Percentiles rank a stretch among this genome's conserved stretches.
These are phyloP conservation scores for Guyanaporus albipodus DNA, from an alignment of 768 basidiomycete species.

Conservation along the genomic window DNA sequence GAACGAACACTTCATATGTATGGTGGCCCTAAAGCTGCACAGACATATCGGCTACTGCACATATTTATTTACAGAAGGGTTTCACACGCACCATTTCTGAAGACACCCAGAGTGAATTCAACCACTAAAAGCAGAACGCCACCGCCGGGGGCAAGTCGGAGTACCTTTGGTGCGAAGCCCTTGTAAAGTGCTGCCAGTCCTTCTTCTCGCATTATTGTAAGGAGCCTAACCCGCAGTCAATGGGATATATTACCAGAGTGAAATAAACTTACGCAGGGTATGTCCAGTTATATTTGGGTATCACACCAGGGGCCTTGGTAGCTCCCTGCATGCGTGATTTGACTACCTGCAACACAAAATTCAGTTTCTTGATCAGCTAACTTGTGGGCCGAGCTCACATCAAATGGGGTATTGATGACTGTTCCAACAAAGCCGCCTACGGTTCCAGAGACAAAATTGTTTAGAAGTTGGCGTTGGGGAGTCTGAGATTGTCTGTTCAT, in stretches of 20 bases:
- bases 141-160: slow-evolving; percentile 92
- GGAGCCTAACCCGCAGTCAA: slow-evolving; percentile 38
- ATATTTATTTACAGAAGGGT: not conserved
- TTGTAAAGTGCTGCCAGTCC: slow-evolving; percentile 86
- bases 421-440: slow-evolving; percentile 92
- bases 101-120: slow-evolving; percentile 74
- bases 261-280: slow-evolving; percentile 62
- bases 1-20: slow-evolving; percentile 22
- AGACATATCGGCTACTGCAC: slow-evolving; percentile 1
- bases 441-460: slow-evolving; percentile 90
- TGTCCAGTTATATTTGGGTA: slow-evolving; percentile 91
- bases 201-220: slow-evolving; percentile 82
- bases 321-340: slow-evolving; percentile 93
- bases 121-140: slow-evolving; percentile 94
- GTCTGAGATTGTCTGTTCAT: slow-evolving; percentile 38
- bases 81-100: slow-evolving; percentile 57
- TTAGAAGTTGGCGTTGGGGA: slow-evolving; percentile 66
- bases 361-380: not conserved
- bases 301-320: slow-evolving; percentile 59
- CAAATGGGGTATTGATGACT: slow-evolving; percentile 83
- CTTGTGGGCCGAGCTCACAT: slow-evolving; percentile 32
- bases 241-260: not conserved
- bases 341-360: slow-evolving; percentile 59
- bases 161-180: slow-evolving; percentile 93
- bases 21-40: slow-evolving; percentile 30